Conservation (phyloP, 345 rosid species). For the Cardamine resedifolia region DNA sequence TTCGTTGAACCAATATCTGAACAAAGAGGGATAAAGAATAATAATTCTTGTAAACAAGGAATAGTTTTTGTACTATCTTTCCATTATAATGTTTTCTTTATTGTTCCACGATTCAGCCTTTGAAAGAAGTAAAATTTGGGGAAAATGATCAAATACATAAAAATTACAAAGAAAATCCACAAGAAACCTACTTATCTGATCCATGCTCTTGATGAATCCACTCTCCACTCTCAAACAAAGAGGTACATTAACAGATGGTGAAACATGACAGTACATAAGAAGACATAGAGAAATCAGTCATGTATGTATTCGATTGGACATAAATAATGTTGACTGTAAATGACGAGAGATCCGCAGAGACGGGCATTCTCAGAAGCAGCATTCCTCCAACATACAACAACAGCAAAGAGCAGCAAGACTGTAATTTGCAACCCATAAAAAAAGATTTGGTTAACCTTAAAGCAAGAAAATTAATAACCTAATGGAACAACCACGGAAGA, state of each 20-base stretch:
- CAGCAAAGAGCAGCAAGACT: constrained; percentile 56
- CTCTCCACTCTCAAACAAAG: constrained; percentile 9
- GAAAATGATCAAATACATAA: not conserved
- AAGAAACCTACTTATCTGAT: not conserved
- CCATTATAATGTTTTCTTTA: not conserved
- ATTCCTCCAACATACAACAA: constrained; percentile 51
- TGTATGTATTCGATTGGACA: not conserved
- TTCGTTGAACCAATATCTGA: not conserved
- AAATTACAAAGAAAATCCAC: constrained; percentile 7
- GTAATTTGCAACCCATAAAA: constrained; percentile 23
- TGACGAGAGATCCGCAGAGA: constrained; percentile 5
- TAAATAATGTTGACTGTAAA: constrained; percentile 8
- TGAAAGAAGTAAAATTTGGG: not conserved
- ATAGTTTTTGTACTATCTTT: too few species aligned
- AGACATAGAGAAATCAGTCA: constrained; percentile 14
- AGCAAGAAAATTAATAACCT: too few species aligned
- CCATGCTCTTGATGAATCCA: not conserved
- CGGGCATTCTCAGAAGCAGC: constrained; percentile 40
- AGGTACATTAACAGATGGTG: constrained; percentile 15
- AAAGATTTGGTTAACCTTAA: constrained; percentile 9
- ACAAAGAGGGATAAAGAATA: not conserved
- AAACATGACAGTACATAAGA: constrained; percentile 12
- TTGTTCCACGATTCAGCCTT: not conserved
- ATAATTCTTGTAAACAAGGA: not conserved
- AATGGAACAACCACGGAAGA: too few species aligned